Evolutionary conservation across 176 grass and related monocot species (phyloP).

Genomic region (Hsuehochloa calcarea): DNA sequence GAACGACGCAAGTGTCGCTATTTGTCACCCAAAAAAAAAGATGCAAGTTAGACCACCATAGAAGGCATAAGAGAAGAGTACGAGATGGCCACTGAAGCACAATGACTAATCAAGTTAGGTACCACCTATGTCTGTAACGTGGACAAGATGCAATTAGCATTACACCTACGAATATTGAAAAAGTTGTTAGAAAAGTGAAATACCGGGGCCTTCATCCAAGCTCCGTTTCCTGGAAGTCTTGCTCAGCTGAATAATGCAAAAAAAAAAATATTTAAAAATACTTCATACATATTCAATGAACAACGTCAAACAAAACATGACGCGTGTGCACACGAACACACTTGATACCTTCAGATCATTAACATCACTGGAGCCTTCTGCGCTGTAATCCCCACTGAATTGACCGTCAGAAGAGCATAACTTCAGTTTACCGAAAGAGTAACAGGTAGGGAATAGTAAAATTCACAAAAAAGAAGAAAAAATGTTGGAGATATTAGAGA

Average conservation of each 20-base stretch:
- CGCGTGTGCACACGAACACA: background rate
- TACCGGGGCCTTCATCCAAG: slow-evolving; percentile 55
- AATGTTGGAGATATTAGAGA: no score
- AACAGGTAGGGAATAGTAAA: background rate
- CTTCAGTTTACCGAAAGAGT: slow-evolving; percentile 35
- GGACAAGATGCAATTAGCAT: background rate
- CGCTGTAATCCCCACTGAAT: slow-evolving; percentile 60
- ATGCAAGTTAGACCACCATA: slow-evolving; percentile 9
- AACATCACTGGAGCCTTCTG: slow-evolving; percentile 78
- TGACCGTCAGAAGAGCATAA: slow-evolving; percentile 6
- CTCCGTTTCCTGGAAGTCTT: slow-evolving; percentile 47
- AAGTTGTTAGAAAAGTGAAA: slow-evolving; percentile 4
- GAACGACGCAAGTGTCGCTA: background rate
- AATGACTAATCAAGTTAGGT: slow-evolving; percentile 14
- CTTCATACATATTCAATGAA: background rate
- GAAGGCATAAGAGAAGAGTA: background rate
- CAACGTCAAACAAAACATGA: background rate
- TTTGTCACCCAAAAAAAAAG: background rate
- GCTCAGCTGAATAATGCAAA: slow-evolving; percentile 41
- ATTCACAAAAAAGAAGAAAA: slow-evolving; percentile 1
- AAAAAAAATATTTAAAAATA: slow-evolving; percentile 12
- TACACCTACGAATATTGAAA: background rate
- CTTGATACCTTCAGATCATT: slow-evolving; percentile 47
- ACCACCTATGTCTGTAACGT: background rate
- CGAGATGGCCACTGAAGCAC: slow-evolving; percentile 3